Evolutionary conservation across 495 filamentous ascomycete species (phyloP).

Genomic region (Elasticomyces elasticus): DNA sequence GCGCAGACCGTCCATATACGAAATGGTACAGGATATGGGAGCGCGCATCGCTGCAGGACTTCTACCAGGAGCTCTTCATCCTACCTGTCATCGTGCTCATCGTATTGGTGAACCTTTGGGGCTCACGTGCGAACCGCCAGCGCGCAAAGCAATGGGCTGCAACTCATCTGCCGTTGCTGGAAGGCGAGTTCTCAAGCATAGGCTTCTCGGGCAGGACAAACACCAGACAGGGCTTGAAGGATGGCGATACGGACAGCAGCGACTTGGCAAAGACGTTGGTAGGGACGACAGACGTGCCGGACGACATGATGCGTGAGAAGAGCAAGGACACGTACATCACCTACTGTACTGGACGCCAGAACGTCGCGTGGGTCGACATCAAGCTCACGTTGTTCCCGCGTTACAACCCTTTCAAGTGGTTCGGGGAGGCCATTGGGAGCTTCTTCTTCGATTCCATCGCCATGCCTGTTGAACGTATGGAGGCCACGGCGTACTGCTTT

Average conservation of each 20-base stretch:
- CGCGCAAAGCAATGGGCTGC: slow-evolving; percentile 73
- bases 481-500: slow-evolving; percentile 72
- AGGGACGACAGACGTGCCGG: slow-evolving; percentile 35
- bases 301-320: slow-evolving; percentile 68
- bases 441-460: slow-evolving; percentile 73
- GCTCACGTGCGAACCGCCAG: slow-evolving; percentile 64
- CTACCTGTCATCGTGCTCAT: slow-evolving; percentile 62
- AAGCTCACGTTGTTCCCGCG: slow-evolving; percentile 75
- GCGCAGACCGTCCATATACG: slow-evolving; percentile 52
- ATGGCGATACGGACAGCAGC: slow-evolving; percentile 33
- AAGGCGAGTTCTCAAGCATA: slow-evolving; percentile 79
- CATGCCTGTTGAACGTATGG: slow-evolving; percentile 56
- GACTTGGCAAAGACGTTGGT: slow-evolving; percentile 32
- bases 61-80: slow-evolving; percentile 78
- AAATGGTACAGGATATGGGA: slow-evolving; percentile 97
- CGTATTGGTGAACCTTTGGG: slow-evolving; percentile 71
- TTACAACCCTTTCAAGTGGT: slow-evolving; percentile 71
- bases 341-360: slow-evolving; percentile 90
- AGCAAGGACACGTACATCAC: slow-evolving; percentile 70
- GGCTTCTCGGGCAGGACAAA: slow-evolving; percentile 51
- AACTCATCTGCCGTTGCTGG: slow-evolving; percentile 58
- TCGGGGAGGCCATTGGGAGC: slow-evolving; percentile 55
- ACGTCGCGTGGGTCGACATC: slow-evolving; percentile 81
- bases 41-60: slow-evolving; percentile 68
- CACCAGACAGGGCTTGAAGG: not conserved